Evolutionary conservation across 1,284 basidiomycete genomes (phyloP).

Genomic region (Vanrija pseudolonga): DNA sequence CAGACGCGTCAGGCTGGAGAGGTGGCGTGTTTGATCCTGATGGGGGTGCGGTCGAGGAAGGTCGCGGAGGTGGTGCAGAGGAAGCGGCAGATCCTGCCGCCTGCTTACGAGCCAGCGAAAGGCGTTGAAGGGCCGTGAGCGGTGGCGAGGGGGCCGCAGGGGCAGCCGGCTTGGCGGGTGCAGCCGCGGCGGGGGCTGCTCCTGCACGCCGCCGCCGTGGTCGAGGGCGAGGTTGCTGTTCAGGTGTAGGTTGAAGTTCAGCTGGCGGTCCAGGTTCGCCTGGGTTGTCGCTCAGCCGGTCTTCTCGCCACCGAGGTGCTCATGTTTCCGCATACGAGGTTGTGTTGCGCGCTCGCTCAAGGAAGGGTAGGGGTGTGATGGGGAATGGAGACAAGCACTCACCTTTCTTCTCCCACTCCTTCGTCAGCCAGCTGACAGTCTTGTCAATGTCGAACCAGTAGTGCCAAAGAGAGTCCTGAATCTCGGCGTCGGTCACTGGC

Average conservation of each 20-base stretch:
- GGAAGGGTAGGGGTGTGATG: not conserved
- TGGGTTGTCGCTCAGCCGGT: slow-evolving; percentile 31
- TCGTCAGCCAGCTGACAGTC: slow-evolving; percentile 66
- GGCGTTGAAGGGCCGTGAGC: slow-evolving; percentile 64
- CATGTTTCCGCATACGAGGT: not conserved
- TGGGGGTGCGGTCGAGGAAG: slow-evolving; percentile 18
- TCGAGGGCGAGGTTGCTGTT: slow-evolving; percentile 27
- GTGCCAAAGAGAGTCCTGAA: slow-evolving; percentile 83
- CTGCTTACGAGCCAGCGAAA: slow-evolving; percentile 55
- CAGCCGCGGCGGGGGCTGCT: not conserved
- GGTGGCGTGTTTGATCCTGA: slow-evolving; percentile 18
- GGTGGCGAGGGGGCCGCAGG: slow-evolving; percentile 48
- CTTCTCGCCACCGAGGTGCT: not conserved
- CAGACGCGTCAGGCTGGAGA: not conserved
- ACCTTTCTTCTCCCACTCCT: slow-evolving; percentile 70
- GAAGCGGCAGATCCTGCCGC: slow-evolving; percentile 11
- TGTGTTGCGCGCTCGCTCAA: slow-evolving; percentile 8
- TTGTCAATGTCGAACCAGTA: slow-evolving; percentile 80
- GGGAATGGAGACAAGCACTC: slow-evolving; percentile 46
- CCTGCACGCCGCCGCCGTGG: not conserved
- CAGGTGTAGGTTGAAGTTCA: slow-evolving; percentile 34
- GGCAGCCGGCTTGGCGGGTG: not conserved
- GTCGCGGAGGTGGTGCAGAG: not conserved
- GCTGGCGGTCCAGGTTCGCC: slow-evolving; percentile 28
- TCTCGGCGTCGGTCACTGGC: slow-evolving; percentile 66